Base-by-base conservation (phyloP, 2,329 filamentous ascomycete species). In the Penicillium sp. region DNA sequence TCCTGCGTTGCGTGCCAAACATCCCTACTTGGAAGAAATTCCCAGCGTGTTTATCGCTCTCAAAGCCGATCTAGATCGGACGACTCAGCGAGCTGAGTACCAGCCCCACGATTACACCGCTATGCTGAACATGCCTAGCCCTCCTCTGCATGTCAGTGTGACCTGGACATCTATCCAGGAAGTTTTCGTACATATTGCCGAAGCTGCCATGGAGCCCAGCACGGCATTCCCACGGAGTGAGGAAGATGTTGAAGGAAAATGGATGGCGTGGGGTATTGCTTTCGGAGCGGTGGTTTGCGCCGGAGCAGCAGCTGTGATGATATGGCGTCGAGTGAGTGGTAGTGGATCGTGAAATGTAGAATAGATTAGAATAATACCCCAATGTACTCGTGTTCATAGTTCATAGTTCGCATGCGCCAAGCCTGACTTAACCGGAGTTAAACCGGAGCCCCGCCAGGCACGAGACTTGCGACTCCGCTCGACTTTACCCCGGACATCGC, bases 21-120 rank as follows among this genome's bases (percentile, higher is more conserved):
- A 93, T 61, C 85, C 90, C 0, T 87, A 94, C 50, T 81, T 99
- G 2, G 89, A 95, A 68, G 86, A 90, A n/a, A 77, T 99, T 26
- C 94, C 94, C 0, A 87, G 90, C 8, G 87, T 99, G 7, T 99
- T 95, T 69, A 90, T 90, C 1, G 94, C 93, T 0, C 79, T 97
- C 53, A 99, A 99, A 73, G 94, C 94, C 2, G 94, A 99, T 72
- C 85, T 88, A 61, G 94, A 99, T 72, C 95, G 96, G 72, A 95
- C 93, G 3, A 96, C 91, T n/a, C 94, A 99, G 74, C 84, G 94
- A 53, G 88, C 89, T 54, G 90, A 96, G 70, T 77, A 87, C 58
- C 93, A 96, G 71, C 94, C 94, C 1, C 94, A 99, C 68, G 87
- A 91, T 58, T 96, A 96, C 73, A 95, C 92, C 0, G 85, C 87